Conservation (phyloP, 2,329 filamentous ascomycete genomes). For the Pyrenophora graminea region DNA sequence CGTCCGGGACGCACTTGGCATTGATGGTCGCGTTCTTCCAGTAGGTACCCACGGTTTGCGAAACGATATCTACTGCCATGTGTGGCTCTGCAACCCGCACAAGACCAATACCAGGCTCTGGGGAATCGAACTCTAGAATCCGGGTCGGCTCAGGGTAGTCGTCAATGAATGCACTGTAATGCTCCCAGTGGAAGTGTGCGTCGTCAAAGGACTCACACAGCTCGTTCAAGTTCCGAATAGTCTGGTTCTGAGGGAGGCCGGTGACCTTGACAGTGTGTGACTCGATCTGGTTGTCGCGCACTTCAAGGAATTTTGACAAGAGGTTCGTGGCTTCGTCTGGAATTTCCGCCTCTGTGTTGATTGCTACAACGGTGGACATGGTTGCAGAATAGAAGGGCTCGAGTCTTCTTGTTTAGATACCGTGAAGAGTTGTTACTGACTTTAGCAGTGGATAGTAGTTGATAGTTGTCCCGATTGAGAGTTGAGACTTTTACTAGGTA, state of each 20-base stretch:
- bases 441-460: no score
- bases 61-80: not conserved
- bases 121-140: no score
- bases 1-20: not conserved
- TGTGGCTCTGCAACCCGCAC: not conserved
- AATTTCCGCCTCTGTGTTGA: not conserved
- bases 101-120: not conserved
- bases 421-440: no score
- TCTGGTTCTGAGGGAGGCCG: not conserved
- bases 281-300: not conserved
- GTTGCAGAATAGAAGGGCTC: no score
- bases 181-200: no score
- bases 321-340: not conserved
- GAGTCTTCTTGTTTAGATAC: no score
- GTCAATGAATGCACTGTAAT: no score
- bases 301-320: not conserved
- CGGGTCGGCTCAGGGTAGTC: no score
- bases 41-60: not conserved
- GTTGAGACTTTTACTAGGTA: no score
- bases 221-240: not conserved
- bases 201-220: not conserved
- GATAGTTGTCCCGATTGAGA: no score
- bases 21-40: not conserved
- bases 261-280: not conserved
- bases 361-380: no score